These are phyloP conservation scores for Quercus dentata DNA, from an alignment of 306 rosid species.

Conservation along the genomic window DNA sequence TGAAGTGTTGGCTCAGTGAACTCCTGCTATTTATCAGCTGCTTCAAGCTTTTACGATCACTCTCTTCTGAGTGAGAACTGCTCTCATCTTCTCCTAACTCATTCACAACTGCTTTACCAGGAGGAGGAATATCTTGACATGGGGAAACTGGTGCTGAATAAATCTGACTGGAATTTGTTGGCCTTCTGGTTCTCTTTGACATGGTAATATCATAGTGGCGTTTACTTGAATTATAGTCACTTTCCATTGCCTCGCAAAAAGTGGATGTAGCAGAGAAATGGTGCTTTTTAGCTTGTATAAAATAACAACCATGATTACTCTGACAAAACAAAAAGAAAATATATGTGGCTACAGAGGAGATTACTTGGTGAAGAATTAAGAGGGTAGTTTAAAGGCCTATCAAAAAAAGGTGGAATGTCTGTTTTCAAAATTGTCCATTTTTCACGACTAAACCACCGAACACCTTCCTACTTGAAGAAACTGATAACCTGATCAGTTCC, in stretches of 20 bases:
- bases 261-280: neutral
- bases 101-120: constrained; percentile 6
- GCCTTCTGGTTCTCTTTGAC: constrained; percentile 86
- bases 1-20: constrained; percentile 68
- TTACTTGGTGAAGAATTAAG: constrained; percentile 54
- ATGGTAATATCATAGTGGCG: constrained; percentile 66
- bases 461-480: constrained; percentile 16
- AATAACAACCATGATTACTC: neutral
- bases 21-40: constrained; percentile 56
- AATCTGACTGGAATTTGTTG: constrained; percentile 22
- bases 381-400: constrained; percentile 50
- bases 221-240: constrained; percentile 34
- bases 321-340: neutral
- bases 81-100: constrained; percentile 11
- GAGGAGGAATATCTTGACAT: neutral
- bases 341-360: neutral
- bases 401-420: constrained; percentile 60
- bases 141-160: neutral
- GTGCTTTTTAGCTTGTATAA: neutral
- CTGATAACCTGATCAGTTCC: neutral
- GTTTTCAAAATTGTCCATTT: constrained; percentile 29
- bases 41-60: constrained; percentile 66
- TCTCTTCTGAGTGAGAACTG: constrained; percentile 9
- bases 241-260: constrained; percentile 39
- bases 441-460: constrained; percentile 42